A percentile compares a stretch with the other conserved stretches of the same genome.
These are phyloP conservation scores for Tribonema minus DNA, from an alignment of 108 stramenopile genomes.

Conservation along the genomic window DNA sequence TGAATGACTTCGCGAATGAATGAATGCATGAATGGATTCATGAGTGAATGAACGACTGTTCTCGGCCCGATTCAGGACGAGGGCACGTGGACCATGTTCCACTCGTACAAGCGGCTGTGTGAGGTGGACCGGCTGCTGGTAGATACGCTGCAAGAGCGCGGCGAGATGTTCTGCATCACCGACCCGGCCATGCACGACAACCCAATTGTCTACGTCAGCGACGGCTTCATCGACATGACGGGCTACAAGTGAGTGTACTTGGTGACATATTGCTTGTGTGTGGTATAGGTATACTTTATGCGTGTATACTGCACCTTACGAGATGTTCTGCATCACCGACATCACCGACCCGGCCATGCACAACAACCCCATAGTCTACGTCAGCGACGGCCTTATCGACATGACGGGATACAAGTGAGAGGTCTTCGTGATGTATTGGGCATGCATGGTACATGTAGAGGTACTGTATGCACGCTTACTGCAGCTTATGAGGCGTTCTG, in stretches of 20 bases:
- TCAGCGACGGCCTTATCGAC: conserved; percentile 41
- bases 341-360: conserved; percentile 39
- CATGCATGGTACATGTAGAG: too few relatives aligned
- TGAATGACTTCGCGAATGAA: too few relatives aligned
- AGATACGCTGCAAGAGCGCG: conserved; percentile 20
- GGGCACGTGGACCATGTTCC: conserved; percentile 22
- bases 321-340: conserved; percentile 52
- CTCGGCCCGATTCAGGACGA: too few relatives aligned
- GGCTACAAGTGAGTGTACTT: conserved; percentile 22
- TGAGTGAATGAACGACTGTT: too few relatives aligned
- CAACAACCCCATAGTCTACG: conserved; percentile 46
- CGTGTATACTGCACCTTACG: too few relatives aligned
- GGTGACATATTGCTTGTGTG: too few relatives aligned
- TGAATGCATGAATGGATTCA: too few relatives aligned
- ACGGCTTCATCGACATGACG: conserved; percentile 43
- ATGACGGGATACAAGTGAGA: conserved; percentile 37
- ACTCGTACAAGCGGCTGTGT: conserved; percentile 40
- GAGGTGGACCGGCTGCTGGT: conserved; percentile 10
- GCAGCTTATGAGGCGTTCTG: conserved; percentile 46
- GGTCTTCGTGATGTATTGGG: too few relatives aligned
- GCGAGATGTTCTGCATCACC: conserved; percentile 49
- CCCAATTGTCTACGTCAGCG: conserved; percentile 45
- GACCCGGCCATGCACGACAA: conserved; percentile 44
- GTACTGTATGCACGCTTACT: too few relatives aligned
- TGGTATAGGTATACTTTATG: too few relatives aligned